Percentiles rank a stretch among this genome's conserved stretches.
Evolutionary conservation across 164 flowering plant genomes (phyloP).

Genomic region (Taxillus chinensis): DNA sequence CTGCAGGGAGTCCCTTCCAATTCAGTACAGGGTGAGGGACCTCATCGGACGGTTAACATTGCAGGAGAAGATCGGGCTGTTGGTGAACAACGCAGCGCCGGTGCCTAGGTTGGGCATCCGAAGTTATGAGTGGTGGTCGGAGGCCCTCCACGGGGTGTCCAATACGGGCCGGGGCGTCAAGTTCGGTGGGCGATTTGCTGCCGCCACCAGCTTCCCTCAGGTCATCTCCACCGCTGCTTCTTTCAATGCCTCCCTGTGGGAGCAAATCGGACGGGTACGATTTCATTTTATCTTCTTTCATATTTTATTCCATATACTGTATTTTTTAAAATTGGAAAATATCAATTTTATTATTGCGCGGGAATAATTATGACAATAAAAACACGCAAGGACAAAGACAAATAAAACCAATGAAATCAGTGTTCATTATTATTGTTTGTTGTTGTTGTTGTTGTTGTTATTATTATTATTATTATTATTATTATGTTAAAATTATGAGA

Average conservation of each 20-base stretch:
- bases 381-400: no score
- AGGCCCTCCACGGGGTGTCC: conserved; percentile 6
- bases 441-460: no score
- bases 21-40: not conserved
- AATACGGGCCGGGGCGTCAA: not conserved
- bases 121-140: conserved; percentile 3
- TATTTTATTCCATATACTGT: no score
- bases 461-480: no score
- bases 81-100: not conserved
- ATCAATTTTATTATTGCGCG: not conserved
- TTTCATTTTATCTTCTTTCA: not conserved
- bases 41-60: conserved; percentile 3
- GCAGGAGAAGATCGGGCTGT: conserved; percentile 1
- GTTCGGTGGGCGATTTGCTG: not conserved
- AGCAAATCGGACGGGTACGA: conserved; percentile 2
- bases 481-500: no score
- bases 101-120: conserved; percentile 1
- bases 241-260: conserved; percentile 4
- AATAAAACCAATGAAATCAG: no score
- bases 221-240: conserved; percentile 7
- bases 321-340: no score
- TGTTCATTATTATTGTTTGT: no score
- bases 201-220: conserved; percentile 7
- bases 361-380: no score
- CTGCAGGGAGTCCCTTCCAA: not conserved